Base-by-base conservation (phyloP, 2,329 filamentous ascomycete genomes). In the Microdochium paspali region DNA sequence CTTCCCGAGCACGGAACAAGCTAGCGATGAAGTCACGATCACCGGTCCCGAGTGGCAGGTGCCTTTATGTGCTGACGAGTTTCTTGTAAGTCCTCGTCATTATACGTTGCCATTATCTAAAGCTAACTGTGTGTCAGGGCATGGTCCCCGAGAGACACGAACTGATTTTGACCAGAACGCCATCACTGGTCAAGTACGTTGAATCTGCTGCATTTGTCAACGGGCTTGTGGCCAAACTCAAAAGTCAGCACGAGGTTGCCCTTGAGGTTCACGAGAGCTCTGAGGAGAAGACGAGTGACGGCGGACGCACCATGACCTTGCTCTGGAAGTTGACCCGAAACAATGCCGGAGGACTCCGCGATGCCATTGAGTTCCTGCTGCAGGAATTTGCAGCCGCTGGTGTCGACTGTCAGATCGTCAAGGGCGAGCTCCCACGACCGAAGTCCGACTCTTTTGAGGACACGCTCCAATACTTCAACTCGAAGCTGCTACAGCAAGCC, bases 401-500 rank as follows among this genome's bases (percentile, higher is more conserved):
- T n/a, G 80, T 96, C n/a, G 89, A 97, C 58, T 79, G 84, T 10
- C 87, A 79, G 49, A 84, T 90, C 39, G 83, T 97, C 59, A 94
- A 94, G 66, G 93, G 93, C 46, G 84, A 89, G n/a, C 93, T 97
- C 54, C 90, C 91, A 20, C 86, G 93, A n/a, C 93, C 93, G 53
- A 96, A 97, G 71, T 97, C 93, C 1, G 93, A 98, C 65, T 96
- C 93, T 0, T 98, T 98, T 54, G 93, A 98, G 64, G 91, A 98
- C 58, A 95, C 91, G 7, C 76, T 97, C 46, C 91, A 90, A 49
- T 97, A 90, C 71, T 98, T 98, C 61, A 88, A 96, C 63, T 96
- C 91, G 2, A 97, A 96, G 70, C 78, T 98, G 43, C 79, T 98
- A 47, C 93, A 97, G 66, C 90, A 94, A 58, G 90, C 91, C 3